Percentiles rank a stretch among this genome's conserved stretches.
Conservation (phyloP, 768 basidiomycete species). For the Xerocomellus amylosporus region DNA sequence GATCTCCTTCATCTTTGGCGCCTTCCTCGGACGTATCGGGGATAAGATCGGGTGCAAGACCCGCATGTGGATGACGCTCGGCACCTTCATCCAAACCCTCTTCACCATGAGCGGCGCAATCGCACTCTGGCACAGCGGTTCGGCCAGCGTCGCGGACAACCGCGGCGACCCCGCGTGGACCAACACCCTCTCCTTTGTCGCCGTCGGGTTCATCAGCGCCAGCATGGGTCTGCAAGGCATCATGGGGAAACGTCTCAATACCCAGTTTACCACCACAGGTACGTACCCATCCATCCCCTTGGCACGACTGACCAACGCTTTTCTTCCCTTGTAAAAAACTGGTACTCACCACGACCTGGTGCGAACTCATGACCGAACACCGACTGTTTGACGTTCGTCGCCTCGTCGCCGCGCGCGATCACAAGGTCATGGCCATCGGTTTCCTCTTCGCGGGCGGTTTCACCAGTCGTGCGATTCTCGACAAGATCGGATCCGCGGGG, state of each 20-base stretch:
- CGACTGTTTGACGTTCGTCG: constrained; percentile 58
- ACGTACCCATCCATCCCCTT: constrained; percentile 21
- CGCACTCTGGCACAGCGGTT: constrained; percentile 65
- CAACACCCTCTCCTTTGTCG: constrained; percentile 61
- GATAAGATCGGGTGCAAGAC: constrained; percentile 73
- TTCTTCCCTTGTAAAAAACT: constrained; percentile 40
- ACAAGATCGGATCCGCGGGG: constrained; percentile 55
- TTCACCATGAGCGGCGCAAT: constrained; percentile 74
- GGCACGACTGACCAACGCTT: too few relatives aligned
- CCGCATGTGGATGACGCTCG: constrained; percentile 69
- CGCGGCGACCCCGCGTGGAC: constrained; percentile 72
- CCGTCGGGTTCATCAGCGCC: constrained; percentile 76
- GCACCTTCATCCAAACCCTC: constrained; percentile 72
- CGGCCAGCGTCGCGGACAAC: constrained; percentile 48
- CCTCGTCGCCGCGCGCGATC: constrained; percentile 60
- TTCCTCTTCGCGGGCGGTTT: constrained; percentile 80
- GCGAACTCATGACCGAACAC: constrained; percentile 82
- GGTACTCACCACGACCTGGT: constrained; percentile 86
- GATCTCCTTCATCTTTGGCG: constrained; percentile 70
- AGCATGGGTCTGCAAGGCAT: constrained; percentile 81
- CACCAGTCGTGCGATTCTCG: constrained; percentile 55
- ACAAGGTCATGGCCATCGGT: constrained; percentile 62
- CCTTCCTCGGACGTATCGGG: constrained; percentile 81
- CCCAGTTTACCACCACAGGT: constrained; percentile 78
- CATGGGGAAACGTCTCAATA: constrained; percentile 75